Percentiles rank a stretch among this genome's conserved stretches.
Conservation (phyloP, 2,329 filamentous ascomycete genomes). For the Phialemoniopsis sp. region DNA sequence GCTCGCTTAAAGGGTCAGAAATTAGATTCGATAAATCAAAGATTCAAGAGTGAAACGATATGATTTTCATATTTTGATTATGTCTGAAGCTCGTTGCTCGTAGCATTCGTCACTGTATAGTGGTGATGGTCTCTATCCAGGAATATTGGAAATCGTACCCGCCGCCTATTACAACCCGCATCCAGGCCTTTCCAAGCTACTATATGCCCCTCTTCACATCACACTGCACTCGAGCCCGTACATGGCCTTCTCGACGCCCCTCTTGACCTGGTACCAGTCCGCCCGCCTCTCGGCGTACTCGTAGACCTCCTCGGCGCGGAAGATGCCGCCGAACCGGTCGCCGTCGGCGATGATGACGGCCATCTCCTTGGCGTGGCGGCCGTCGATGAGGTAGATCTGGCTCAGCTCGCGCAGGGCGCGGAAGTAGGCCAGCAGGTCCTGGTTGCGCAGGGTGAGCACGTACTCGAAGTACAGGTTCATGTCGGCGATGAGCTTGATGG, state of each 20-base stretch:
- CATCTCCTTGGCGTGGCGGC: slow-evolving; percentile 86
- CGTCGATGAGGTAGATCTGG: slow-evolving; percentile 92
- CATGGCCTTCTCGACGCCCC: slow-evolving; percentile 91
- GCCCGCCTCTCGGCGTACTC: slow-evolving; percentile 92
- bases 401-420: slow-evolving; percentile 85
- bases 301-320: slow-evolving; percentile 93
- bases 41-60: too few species aligned
- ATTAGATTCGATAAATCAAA: too few species aligned
- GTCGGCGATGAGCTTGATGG: slow-evolving; percentile 90
- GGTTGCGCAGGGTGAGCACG: slow-evolving; percentile 75
- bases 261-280: slow-evolving; percentile 90
- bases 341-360: slow-evolving; percentile 91
- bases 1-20: too few species aligned
- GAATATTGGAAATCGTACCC: too few species aligned
- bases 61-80: not conserved
- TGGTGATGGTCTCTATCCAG: too few species aligned
- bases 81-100: not conserved
- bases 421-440: slow-evolving; percentile 84
- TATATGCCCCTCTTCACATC: slow-evolving; percentile 61
- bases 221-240: slow-evolving; percentile 85
- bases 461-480: slow-evolving; percentile 93
- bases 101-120: too few species aligned
- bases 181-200: not conserved
- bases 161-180: too few species aligned
- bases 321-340: slow-evolving; percentile 86